Evolutionary conservation across 2,329 filamentous ascomycete genomes (phyloP), one percentile per base, ranked within the genome.

Genomic region (Elsinoe australis): DNA sequence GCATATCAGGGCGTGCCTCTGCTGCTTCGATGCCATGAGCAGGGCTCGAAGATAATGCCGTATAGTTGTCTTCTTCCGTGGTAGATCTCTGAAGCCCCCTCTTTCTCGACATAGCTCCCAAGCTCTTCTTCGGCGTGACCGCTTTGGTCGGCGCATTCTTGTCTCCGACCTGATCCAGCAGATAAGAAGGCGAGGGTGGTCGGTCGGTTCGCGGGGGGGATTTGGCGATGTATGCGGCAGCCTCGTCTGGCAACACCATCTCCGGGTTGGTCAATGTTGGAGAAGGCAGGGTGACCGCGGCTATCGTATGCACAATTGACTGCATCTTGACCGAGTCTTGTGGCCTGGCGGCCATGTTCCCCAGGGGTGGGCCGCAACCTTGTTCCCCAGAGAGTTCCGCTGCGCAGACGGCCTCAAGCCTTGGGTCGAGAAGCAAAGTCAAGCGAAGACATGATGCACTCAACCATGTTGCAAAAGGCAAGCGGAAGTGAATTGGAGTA

Each of bases 261-360:
- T 94, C 89, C 46, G 88, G 87, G 65, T 95, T 94, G 49, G 87
- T 94, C 59, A 95, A 71, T 2, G 89, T 94, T 38, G 89, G 89
- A 51, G 87, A 94, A 9, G 79, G 80, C 54, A 84, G 81, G 26
- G 55, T 52, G 9, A n/a, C 39, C 9, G 18, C 26, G 31, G 8
- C 21, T 24, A 21, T 29, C 9, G 26, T 12, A 4, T 32, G 39
- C 10, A 44, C 26, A 15, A 44, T 29, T 19, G 39, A 14, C 10
- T 29, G 21, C 39, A 44, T 44, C 28, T 44, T 32, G 39, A 44
- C 28, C 26, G 39, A 32, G 39, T 31, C 39, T 32, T 18, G 15
- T 15, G 14, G 21, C 14, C 24, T 17, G 21, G 28, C 28, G 28
- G 17, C 32, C 26, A 12, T 44, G 28, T 31, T 4, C 39, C 28